Base-by-base conservation (phyloP, 1,284 basidiomycete genomes). In the Marasmius tenuissimus region DNA sequence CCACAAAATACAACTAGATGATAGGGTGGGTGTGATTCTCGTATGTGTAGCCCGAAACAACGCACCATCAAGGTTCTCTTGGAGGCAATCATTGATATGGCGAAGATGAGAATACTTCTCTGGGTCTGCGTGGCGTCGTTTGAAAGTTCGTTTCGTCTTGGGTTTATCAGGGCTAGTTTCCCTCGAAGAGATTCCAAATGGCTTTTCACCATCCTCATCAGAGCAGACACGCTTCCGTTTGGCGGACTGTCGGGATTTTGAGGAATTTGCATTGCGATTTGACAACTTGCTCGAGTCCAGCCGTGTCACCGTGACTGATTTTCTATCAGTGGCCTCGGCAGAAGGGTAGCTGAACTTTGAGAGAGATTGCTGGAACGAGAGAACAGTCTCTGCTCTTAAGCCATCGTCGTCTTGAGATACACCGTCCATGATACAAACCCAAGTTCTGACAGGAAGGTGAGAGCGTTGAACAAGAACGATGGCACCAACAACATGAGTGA, bases 1-100 rank as follows among this genome's bases (percentile, higher is more conserved):
- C 86, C 86, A 66, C 85, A 87, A 64, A 89, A 88, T 2, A 89
- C 65, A 35, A 88, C 86, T 88, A 58, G 0, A 51, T 18, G 18
- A 22, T n/a, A 11, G 63, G 47, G 35, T 34, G 33, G 58, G 60
- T 45, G 49, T 50, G 38, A 27, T 12, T 60, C 33, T 37, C 35
- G 22, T 60, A 22, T 56, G 14, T 40, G 51, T 9, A 37, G 34
- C 27, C 33, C 27, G 58, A 20, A 42, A 6, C 12, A 16, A 51
- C 76, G 62, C 66, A 85, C 83, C 73, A 63, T 85, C 80, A 11
- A 86, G 73, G 38, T 75, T 75, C 14, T 70, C 62, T 18, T 64
- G 66, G 34, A 87, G 64, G 61, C 80, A 70, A 64, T 85, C 83
- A 4, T 71, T 72, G 8, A 85, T 63, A 16, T 64, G 67, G 18